Base-by-base conservation (phyloP, 2,329 filamentous ascomycete species). In the Penicillium frequentans region DNA sequence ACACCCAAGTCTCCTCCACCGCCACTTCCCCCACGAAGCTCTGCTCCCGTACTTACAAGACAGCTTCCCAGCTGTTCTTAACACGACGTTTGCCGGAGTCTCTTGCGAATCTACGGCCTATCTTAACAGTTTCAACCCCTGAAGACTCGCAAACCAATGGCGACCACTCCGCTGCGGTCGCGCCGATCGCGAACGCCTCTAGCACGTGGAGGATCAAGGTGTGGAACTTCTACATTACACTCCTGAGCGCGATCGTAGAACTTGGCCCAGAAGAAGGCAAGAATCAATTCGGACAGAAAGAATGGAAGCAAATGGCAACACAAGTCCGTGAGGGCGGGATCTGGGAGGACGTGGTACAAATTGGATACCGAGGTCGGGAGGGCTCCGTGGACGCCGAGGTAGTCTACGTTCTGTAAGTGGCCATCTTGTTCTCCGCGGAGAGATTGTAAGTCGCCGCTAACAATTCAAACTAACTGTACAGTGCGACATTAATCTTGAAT, bases 211-310 rank as follows among this genome's bases (percentile, higher is more conserved):
- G 93, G 63, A 89, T 96, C 74, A 99, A 98, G 76, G 89, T 98
- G 62, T 99, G 95, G 95, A 96, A 92, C 74, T 83, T 99, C 68
- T 99, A 98, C 73, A 84, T 98, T 63, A 96, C 93, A 19, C 89
- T 97, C 50, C 81, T 98, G 61, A 96, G 97, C 77, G 90, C 91
- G 39, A 89, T 97, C 62, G 81, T 96, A 35, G 93, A 98, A 69
- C 81, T 98, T 70, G 91, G 92, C 55, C 82, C 90, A 1, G 91
- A 96, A 64, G 93, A 97, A 74, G 95, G 93, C 49, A 96, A 95
- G 78, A 85, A 88, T 51, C 84, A 88, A 13, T 96, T 98, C 77
- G 95, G 95, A 3, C 87, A 86, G 52, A 86, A 90, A 69, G 88
- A 91, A 72, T 99, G 93, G 90, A 88, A 91, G 72, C 79, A 84